Base-by-base conservation (phyloP, 495 filamentous ascomycete genomes). In the Xylaria telfairii region DNA sequence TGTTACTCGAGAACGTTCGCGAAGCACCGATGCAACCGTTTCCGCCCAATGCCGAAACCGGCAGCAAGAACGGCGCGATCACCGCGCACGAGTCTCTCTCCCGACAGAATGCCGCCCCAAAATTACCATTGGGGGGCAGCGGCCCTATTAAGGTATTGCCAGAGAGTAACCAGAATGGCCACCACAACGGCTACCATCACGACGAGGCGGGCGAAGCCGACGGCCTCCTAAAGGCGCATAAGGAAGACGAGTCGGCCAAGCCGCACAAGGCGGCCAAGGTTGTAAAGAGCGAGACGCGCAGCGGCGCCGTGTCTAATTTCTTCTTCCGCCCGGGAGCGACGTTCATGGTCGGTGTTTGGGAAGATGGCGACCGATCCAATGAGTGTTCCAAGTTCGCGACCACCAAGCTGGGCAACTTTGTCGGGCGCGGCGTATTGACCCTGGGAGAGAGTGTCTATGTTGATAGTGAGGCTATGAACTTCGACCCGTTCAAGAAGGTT, bases 11-110 rank as follows among this genome's bases (percentile, higher is more conserved):
- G 19, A 65, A 73, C 15, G 66, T 78, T 15, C 73, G 71, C 19
- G 78, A 83, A 68, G 70, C 73, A 17, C 56, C 78, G 0, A 78
- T 81, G 77, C 79, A 83, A 61, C 79, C 80, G 2, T 79, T 82
- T 66, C 73, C 73, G 2, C 64, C 65, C 3, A 76, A 68, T 10
- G 66, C 72, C 13, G 61, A 67, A 8, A 71, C 67, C 1, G 69
- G 63, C n/a, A 28, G 69, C 19, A 71, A 67, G 69, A 61, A 71
- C 30, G 39, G 63, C 30, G 69, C 63, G 5, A 47, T 71, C 30
- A 60, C 54, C 32, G 32, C 61, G 19, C 61, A 47, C 6, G 13
- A 44, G 4, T 12, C 42, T 4, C 15, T 15, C 15, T 9, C 4
- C 13, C 19, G 3, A 7, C 32, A 47, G n/a, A 6, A 42, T 7